Base-by-base conservation (phyloP, 495 filamentous ascomycete species). In the Hypoxylon lienhwacheense region DNA sequence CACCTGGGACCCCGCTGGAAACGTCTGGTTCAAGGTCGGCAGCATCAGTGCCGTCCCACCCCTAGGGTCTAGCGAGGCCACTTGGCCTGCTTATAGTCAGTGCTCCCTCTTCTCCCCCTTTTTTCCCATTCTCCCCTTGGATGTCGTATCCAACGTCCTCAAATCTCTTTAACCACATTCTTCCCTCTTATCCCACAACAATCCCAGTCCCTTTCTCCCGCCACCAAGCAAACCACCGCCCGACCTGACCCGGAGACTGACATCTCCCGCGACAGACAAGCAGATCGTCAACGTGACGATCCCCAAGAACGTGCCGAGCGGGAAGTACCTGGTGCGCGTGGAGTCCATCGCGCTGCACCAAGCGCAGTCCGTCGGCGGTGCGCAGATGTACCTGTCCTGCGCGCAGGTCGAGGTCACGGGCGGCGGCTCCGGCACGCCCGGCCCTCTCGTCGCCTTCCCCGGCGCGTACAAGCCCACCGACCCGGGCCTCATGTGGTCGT, bases 11-110 rank as follows among this genome's bases (percentile, higher is more conserved):
- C 66, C 68, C 1, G 48, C 66, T 0, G 75, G 76, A 1, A 67
- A 72, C 25, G 74, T 78, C 1, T 79, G 75, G 77, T 78, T 78
- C 60, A 79, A 79, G 63, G 69, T 73, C 11, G 69, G 51, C 8
- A 64, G 61, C 40, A 72, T 74, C 43, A 62, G 54, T 2, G 71
- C 64, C 5, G 61, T 42, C 10, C 69, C 34, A 55, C 65, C 39
- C 3, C 40, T 51, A 26, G 66, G 59, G 0, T 58, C 61, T 0
- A 54, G 53, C 24, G 69, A 67, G 36, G 58, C 55, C 1, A 70
- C 65, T 5, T 74, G 72, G 72, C 72, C 70, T 4, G 65, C 70
- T 8, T 72, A 73, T 40, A 65, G 70, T 76, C 39, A 4, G 68
- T 55, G 25, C 8, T 26, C 5, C 4, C 16, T n/a, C 16, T 6